Base-by-base conservation (phyloP, 768 basidiomycete species). In the Termitomyces sp. region DNA sequence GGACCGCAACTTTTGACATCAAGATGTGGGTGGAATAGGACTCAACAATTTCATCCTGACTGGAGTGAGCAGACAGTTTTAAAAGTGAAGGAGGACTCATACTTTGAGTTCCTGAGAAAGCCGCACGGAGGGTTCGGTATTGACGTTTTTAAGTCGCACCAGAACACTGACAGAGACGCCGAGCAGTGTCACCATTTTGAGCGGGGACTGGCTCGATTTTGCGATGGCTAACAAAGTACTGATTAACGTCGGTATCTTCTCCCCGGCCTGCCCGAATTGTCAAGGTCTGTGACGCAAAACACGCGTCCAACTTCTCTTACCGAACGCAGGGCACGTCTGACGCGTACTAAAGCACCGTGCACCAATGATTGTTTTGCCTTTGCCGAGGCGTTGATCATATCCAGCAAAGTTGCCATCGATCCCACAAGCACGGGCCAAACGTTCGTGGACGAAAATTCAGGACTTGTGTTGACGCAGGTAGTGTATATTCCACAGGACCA, bases 131-230 rank as follows among this genome's bases (percentile, higher is more conserved):
- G 73, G 72, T 22, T 75, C 70, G 28, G 79, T 76, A 51, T 75
- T 71, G n/a, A 78, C 69, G 64, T 79, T 68, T 70, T 87, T 88
- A 30, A 94, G 73, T 20, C 86, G 82, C 26, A 88, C 73, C 7
- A 83, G 73, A 14, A 95, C 93, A 61, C 87, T 86, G 51, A 92
- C 69, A 1, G 85, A 77, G 8, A 85, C 79, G 2, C 92, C 85
- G 4, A 94, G 68, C 3, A 98, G 73, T 1, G 86, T 75, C 7
- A 75, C 59, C 43, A 76, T 63, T 47, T 69, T 69, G 1, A 73
- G 57, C 0, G 78, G 75, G 2, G 66, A 73, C 26, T 80, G 71
- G 32, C 75, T 75, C 0, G 81, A 66, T 66, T 86, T 87, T 36
- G 80, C 70, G 6, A 75, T 72, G 1, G 74, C 64, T 30, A 92